Base-by-base conservation (phyloP, 345 rosid genomes). In the Garcia nutans region DNA sequence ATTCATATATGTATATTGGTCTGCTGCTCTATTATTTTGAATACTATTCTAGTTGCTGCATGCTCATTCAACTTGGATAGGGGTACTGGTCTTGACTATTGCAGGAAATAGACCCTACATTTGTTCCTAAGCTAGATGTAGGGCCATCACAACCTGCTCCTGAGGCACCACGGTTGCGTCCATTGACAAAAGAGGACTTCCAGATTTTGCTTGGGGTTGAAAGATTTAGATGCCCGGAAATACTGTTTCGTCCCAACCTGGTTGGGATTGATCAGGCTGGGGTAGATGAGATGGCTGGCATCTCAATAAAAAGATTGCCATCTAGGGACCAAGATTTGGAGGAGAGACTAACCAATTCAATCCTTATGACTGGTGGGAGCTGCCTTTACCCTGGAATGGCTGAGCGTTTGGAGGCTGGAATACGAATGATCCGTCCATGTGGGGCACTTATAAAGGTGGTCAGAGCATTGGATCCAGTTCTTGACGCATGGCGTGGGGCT, bases 401-500 rank as follows among this genome's bases (percentile, higher is more conserved):
- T 3, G 88, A 89, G 79, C 90, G 96, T 62, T 79, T 95, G 78
- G 97, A 91, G 77, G 85, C 88, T 2, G 93, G 98, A 73, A 87
- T 93, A 33, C 81, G 89, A 72, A 93, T 91, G 99, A 86, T 93
- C 61, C 85, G 93, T 73, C 99, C 99, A 3, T 86, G 89, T 49
- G 98, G 98, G 26, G 68, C 92, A 0, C 88, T 87, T 41, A 95
- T 95, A 64, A 79, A 78, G 54, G 89, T 93, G 17, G 85, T 87
- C 69, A 80, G 85, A 83, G 97, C 97, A 67, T 76, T 86, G 64
- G 89, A 95, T 80, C 97, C 98, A 0, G 87, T 92, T 70, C 91
- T 90, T 44, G 99, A 96, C 76, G 99, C 98, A 0, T 93, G 99
- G 98, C 93, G 96, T 11, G 99, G 99, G 26, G 99, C 99, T n/a